Evolutionary conservation across 768 basidiomycete species (phyloP), one percentile per base, ranked within the genome.

Genomic region (Collybiopsis confluens): DNA sequence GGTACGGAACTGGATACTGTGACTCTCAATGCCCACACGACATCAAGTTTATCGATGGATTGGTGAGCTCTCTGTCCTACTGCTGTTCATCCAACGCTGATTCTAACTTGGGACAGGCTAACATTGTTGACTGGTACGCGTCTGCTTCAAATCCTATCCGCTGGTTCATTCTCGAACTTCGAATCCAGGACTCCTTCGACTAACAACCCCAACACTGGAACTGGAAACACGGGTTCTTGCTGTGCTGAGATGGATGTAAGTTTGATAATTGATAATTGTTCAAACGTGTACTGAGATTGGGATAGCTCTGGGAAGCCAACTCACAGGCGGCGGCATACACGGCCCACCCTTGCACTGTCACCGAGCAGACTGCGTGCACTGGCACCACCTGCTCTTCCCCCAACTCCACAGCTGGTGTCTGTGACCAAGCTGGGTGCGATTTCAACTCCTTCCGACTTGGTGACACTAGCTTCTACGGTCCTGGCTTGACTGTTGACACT

Each of bases 1-100:
- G 79, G 63, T 84, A 77, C 65, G 81, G 81, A 45, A 81, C 80
- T 20, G 82, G 82, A 16, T 84, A 84, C 68, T 83, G 81, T 65
- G 82, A 84, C 64, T 75, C 81, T 15, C 82, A 84, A 66, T 83
- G 82, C 69, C 82, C 82, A 9, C 67, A 71, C 35, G 81, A 82
- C 59, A 71, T 82, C 66, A 83, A 84, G 65, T 83, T 83, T 65
- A 82, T 84, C 66, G 74, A 79, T 65, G 82, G 82, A 62, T 61
- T 71, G 70, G 80, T 78, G 46, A 53, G 73, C n/a, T n/a, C 30
- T 61, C 5, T 36, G 18, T 33, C 18, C 9, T 28, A 6, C n/a
- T 23, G 7, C 27, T 18, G 26, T 24, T 36, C 20, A 21, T 5
- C 44, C 18, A 5, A 16, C 20, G 23, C 26, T 4, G 15, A 13